Evolutionary conservation across 2,329 filamentous ascomycete genomes (phyloP).

Genomic region (Pseudogymnoascus pannorum): DNA sequence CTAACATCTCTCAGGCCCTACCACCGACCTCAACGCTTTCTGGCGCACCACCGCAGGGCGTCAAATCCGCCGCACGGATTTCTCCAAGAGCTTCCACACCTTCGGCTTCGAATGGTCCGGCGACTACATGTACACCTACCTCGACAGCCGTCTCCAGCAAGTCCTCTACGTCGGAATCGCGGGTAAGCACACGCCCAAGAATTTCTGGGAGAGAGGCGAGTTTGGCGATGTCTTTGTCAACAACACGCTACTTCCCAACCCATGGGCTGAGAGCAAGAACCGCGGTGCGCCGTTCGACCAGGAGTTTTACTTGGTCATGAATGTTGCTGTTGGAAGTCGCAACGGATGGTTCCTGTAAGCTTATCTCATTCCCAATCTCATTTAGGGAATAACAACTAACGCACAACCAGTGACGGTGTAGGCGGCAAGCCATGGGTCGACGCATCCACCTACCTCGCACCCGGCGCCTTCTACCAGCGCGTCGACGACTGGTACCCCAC

Average conservation of each 20-base stretch:
- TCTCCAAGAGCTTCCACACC: constrained; percentile 39
- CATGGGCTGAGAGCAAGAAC: constrained; percentile 32
- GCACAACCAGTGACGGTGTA: constrained; percentile 32
- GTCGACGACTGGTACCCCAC: constrained; percentile 37
- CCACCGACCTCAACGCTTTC: constrained; percentile 21
- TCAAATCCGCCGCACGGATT: constrained; percentile 32
- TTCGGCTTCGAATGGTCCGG: constrained; percentile 47
- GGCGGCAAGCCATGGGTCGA: constrained; percentile 42
- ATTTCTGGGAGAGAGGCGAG: constrained; percentile 37
- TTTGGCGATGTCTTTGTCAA: constrained; percentile 37
- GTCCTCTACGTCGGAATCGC: constrained; percentile 34
- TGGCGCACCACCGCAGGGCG: constrained; percentile 29
- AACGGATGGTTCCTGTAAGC: constrained; percentile 42
- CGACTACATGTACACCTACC: constrained; percentile 46
- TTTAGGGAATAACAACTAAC: constrained; percentile 12
- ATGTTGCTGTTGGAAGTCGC: constrained; percentile 42
- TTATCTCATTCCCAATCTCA: too few relatives aligned
- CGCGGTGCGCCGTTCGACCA: constrained; percentile 45
- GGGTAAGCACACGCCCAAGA: constrained; percentile 19
- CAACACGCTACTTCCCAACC: constrained; percentile 35
- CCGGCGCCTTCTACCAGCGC: constrained; percentile 38
- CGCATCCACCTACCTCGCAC: constrained; percentile 30
- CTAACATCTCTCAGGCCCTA: constrained; percentile 29
- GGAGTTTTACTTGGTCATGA: constrained; percentile 43
- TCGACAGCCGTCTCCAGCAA: constrained; percentile 38